Evolutionary conservation across 148 eudicot genomes (phyloP), one percentile per base, ranked within the genome.

Genomic region (Dysphania ambrosioides): DNA sequence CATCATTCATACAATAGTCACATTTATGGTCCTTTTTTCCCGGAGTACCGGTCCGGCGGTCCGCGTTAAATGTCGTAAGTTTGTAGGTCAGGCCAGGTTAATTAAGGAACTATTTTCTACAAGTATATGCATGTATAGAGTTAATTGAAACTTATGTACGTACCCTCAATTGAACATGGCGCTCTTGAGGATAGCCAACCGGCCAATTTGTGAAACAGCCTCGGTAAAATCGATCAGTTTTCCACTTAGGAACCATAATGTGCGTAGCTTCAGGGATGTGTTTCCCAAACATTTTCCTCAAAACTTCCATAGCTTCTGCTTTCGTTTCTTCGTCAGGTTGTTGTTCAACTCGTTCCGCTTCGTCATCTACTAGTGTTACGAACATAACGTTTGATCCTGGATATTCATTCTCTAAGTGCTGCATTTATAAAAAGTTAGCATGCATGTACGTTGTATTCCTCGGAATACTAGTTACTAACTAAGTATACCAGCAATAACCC

Each of bases 171-270:
- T 82, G 79, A 7, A 72, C n/a, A 26, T 79, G 79, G 1, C 74
- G 65, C 6, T 65, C 34, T 18, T 79, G 66, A 30, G 79, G 34
- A 35, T 66, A 82, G 4, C 85, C 82, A 67, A 71, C 66, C 2
- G 82, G 82, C 82, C 82, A 82, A 60, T 82, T 82, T 1, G 82
- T 41, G 32, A 68, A 82, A 24, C 65, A 19, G 29, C 85, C 82
- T 6, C 19, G 71, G 73, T 75, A 82, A 53, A 82, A 75, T 49
- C 75, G 29, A 30, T 82, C 49, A 49, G 82, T 42, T 26, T 75
- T 82, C 85, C 85, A 82, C 35, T 78, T 67, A 1, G 85, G 81
- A 23, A 82, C 30, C 36, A 75, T 36, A 34, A 82, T 78, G 19
- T 71, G 9, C 0, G 67, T 61, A 5, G 85, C 66, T 18, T 82